These are phyloP conservation scores for Aethionema arabicum DNA, from an alignment of 345 rosid genomes.

Conservation along the genomic window DNA sequence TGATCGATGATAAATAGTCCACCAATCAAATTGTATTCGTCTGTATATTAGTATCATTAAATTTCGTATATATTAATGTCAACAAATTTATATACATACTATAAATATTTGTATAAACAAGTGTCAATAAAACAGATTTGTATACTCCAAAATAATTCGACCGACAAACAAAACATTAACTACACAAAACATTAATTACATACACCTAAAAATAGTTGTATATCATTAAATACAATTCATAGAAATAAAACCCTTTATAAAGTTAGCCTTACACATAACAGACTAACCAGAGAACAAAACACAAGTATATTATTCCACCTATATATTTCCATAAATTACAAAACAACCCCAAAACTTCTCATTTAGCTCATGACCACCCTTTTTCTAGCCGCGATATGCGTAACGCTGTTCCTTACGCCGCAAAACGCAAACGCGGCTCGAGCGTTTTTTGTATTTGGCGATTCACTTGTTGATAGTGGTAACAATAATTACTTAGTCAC, in stretches of 20 bases:
- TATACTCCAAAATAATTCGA: conserved; percentile 14
- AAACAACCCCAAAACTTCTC: conserved; percentile 13
- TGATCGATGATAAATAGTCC: too few relatives aligned
- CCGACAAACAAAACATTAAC: conserved; percentile 33
- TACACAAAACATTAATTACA: conserved; percentile 28
- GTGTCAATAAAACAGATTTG: conserved; percentile 11
- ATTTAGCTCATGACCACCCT: conserved; percentile 18
- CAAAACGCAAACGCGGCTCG: conserved; percentile 42
- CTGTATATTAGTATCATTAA: too few relatives aligned
- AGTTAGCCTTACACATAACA: background rate
- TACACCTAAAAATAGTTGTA: conserved; percentile 25
- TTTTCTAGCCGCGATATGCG: conserved; percentile 1
- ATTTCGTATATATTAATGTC: too few relatives aligned
- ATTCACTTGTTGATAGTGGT: conserved; percentile 77
- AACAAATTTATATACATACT: too few relatives aligned
- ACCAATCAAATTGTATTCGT: too few relatives aligned
- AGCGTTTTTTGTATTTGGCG: conserved; percentile 77
- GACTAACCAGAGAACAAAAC: background rate
- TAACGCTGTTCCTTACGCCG: conserved; percentile 20
- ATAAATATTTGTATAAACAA: too few relatives aligned
- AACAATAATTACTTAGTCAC: conserved; percentile 70
- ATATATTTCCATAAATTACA: conserved; percentile 1
- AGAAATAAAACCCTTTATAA: background rate
- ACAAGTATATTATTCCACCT: background rate
- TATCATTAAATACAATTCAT: conserved; percentile 3